Base-by-base conservation (phyloP, 345 rosid species). In the Schrenkiella parvula region DNA sequence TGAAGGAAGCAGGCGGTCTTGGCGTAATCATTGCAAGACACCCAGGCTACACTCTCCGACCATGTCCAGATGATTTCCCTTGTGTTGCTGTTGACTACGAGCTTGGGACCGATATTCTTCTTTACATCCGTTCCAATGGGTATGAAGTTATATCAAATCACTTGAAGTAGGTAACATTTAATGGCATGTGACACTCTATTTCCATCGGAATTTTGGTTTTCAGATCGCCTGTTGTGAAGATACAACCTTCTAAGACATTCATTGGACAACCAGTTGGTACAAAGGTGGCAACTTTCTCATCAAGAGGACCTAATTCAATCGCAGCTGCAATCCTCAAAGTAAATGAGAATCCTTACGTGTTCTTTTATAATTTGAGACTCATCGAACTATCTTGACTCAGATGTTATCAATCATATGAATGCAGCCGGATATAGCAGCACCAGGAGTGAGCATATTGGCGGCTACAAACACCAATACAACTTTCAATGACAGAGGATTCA, bases 391-490 rank as follows among this genome's bases (percentile, higher is more conserved):
- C 14, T 52, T 32, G 37, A 5, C 13, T 32, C 31, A 21, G 13
- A 6, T 23, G 13, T 32, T 22, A 5, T 2, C 4, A 12, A 26
- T 60, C 9, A 34, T 55, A 55, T 50, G 59, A 54, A 48, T n/a
- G 43, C 67, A 84, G 85, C 87, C 83, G 0, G 85, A 80, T 63
- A 76, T 84, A 26, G 80, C 82, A 19, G 85, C 82, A 26, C 87
- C 85, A 0, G 84, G 84, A n/a, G 84, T 77, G 6, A 75, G 67
- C 41, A 71, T 81, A 55, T 56, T 84, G 1, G 84, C 82, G 3
- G 83, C 82, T 13, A 79, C 67, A 72, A 7, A 22, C 19, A 71
- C 77, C 28, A 29, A 64, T 23, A 25, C n/a, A 1, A 38, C 56
- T 8, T 53, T 35, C 0, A 71, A 19, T 29, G 82, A 81, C 53